Conservation (phyloP, 257 asterid genomes). For the Galeopsis tetrahit region DNA sequence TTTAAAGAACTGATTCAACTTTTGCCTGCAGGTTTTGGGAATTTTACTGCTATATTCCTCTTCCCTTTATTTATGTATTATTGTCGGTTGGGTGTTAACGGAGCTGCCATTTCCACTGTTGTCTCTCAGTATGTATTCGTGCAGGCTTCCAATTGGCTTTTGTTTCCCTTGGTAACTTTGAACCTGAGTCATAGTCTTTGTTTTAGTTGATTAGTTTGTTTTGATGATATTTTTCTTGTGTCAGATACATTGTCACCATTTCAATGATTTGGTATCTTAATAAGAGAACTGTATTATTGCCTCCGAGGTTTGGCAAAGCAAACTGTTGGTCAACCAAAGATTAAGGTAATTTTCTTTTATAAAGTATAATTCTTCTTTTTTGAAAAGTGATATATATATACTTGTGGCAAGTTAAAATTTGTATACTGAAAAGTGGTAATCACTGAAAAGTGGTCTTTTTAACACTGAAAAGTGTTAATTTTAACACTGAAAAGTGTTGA, state of each 20-base stretch:
- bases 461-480: too few species aligned
- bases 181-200: conserved; percentile 16
- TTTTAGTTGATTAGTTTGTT: conserved; percentile 25
- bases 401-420: too few species aligned
- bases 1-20: conserved; percentile 15
- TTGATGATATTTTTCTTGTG: conserved; percentile 27
- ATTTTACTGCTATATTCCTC: conserved; percentile 70
- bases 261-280: conserved; percentile 77
- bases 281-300: conserved; percentile 68
- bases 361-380: too few species aligned
- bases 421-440: too few species aligned
- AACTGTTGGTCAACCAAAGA: too few species aligned
- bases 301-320: conserved; percentile 64
- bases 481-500: too few species aligned
- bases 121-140: conserved; percentile 78
- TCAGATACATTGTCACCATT: conserved; percentile 74
- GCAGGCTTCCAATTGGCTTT: conserved; percentile 27
- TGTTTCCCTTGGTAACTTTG: conserved; percentile 28
- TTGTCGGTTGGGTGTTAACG: conserved; percentile 76
- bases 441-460: too few species aligned
- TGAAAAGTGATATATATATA: too few species aligned
- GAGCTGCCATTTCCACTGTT: conserved; percentile 96
- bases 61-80: conserved; percentile 77
- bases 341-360: too few species aligned
- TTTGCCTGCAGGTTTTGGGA: conserved; percentile 78